A percentile compares a stretch with the other conserved stretches of the same genome.
Conservation (phyloP, 139 green algal species). For the Pleodorina starrii region DNA sequence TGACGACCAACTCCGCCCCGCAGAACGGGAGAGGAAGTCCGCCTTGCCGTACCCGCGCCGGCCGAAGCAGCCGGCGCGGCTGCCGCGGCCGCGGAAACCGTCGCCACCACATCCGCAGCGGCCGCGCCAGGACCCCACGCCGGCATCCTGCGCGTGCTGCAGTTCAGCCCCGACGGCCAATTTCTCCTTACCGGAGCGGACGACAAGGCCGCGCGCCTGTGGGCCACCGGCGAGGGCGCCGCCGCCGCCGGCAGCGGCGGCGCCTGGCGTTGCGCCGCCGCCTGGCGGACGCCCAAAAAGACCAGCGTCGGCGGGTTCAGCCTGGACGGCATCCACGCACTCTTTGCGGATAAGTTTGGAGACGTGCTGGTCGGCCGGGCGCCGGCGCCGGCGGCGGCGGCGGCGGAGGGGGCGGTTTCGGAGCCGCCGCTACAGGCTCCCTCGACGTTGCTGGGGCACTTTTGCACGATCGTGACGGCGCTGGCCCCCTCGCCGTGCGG, state of each 20-base stretch:
- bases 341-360: conserved; percentile 91
- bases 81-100: not conserved
- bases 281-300: conserved; percentile 76
- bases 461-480: conserved; percentile 84
- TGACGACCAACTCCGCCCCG: not conserved
- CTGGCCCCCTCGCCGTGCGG: conserved; percentile 69
- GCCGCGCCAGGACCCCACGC: not conserved
- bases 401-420: not conserved
- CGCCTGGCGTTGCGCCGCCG: conserved; percentile 3
- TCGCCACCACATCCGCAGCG: not conserved
- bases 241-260: not conserved
- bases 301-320: conserved; percentile 76
- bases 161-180: conserved; percentile 64
- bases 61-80: not conserved
- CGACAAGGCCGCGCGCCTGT: conserved; percentile 73
- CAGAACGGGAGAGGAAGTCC: not conserved
- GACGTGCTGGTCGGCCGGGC: conserved; percentile 76
- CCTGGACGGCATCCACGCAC: conserved; percentile 50
- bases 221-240: conserved; percentile 46
- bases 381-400: not conserved
- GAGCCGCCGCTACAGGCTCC: conserved; percentile 29
- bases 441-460: conserved; percentile 85
- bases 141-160: conserved; percentile 39
- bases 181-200: conserved; percentile 71
- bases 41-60: not conserved